These are phyloP conservation scores for Blumeria hordei DNA, from an alignment of 2,329 filamentous ascomycete species.

Conservation along the genomic window DNA sequence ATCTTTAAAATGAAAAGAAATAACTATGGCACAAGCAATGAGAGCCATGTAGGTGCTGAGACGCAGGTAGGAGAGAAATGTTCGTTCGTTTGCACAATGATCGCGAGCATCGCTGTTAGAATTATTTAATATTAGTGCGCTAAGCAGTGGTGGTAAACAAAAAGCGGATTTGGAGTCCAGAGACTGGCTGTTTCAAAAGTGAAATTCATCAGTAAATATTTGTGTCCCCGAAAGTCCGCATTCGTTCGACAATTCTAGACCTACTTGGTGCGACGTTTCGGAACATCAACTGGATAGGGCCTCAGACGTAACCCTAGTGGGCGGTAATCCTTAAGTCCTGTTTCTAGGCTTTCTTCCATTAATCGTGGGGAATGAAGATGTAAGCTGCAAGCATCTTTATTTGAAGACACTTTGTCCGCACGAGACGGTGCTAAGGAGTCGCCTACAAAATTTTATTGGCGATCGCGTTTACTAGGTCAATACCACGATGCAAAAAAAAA, in stretches of 20 bases:
- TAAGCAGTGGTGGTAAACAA: slow-evolving; percentile 15
- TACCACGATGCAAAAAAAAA: too few species aligned
- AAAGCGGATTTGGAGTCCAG: slow-evolving; percentile 1
- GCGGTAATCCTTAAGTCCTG: slow-evolving; percentile 16
- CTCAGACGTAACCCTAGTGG: slow-evolving; percentile 25
- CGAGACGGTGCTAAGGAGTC: too few species aligned
- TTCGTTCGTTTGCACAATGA: slow-evolving; percentile 27
- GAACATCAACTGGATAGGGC: slow-evolving; percentile 18
- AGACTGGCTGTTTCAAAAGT: not conserved
- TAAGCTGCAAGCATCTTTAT: too few species aligned
- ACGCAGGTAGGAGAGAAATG: slow-evolving; percentile 10
- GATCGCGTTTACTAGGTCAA: too few species aligned
- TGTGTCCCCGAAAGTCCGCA: not conserved
- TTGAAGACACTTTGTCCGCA: too few species aligned
- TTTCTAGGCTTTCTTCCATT: too few species aligned
- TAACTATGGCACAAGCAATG: slow-evolving; percentile 68
- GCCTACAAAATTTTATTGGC: too few species aligned
- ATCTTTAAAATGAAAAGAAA: slow-evolving; percentile 75
- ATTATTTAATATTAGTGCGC: slow-evolving; percentile 42
- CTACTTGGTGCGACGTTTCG: slow-evolving; percentile 3
- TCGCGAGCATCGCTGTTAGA: slow-evolving; percentile 36
- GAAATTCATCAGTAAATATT: not conserved
- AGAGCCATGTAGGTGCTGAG: slow-evolving; percentile 45
- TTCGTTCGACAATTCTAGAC: not conserved
- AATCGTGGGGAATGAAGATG: too few species aligned